A percentile compares a stretch with the other conserved stretches of the same genome.
These are phyloP conservation scores for Bryum argenteum DNA, from an alignment of 225 moss, liverwort and hornwort genomes.

Conservation along the genomic window DNA sequence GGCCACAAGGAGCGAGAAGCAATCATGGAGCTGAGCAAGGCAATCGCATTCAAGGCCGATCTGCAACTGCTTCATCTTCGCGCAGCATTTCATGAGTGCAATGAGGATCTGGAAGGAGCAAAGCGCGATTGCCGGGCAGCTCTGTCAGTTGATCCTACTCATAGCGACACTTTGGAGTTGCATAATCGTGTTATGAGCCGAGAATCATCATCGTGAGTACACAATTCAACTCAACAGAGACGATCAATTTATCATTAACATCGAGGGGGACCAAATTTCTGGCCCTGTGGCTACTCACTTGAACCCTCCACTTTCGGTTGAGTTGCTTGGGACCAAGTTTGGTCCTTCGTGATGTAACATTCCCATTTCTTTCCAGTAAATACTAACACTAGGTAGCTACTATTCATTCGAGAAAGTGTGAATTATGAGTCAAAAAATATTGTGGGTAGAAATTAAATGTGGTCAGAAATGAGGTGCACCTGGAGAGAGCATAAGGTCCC, in stretches of 20 bases:
- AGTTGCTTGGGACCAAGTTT: constrained; percentile 94
- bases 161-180: constrained; percentile 86
- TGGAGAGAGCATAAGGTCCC: constrained; percentile 24
- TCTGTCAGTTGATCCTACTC: constrained; percentile 95
- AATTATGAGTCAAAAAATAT: constrained; percentile 32
- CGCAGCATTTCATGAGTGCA: constrained; percentile 97
- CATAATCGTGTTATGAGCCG: constrained; percentile 78
- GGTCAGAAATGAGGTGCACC: constrained; percentile 21
- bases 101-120: constrained; percentile 82
- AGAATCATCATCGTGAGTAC: constrained; percentile 41
- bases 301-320: constrained; percentile 7
- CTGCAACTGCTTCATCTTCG: constrained; percentile 95
- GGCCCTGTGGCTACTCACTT: constrained; percentile 71
- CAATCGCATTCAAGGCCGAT: constrained; percentile 97
- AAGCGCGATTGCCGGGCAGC: constrained; percentile 95
- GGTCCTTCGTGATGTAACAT: constrained; percentile 76
- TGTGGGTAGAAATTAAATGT: constrained; percentile 25
- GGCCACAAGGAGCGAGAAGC: constrained; percentile 91
- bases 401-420: constrained; percentile 49
- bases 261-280: constrained; percentile 84
- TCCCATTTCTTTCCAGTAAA: constrained; percentile 31
- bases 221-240: no score
- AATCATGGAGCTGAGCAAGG: constrained; percentile 88
- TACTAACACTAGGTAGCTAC: constrained; percentile 39
- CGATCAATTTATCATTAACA: constrained; percentile 32